phyloP scores from a whole-genome alignment of 2,329 filamentous ascomycete species.

The Clarireedia homoeocarpa region DNA sequence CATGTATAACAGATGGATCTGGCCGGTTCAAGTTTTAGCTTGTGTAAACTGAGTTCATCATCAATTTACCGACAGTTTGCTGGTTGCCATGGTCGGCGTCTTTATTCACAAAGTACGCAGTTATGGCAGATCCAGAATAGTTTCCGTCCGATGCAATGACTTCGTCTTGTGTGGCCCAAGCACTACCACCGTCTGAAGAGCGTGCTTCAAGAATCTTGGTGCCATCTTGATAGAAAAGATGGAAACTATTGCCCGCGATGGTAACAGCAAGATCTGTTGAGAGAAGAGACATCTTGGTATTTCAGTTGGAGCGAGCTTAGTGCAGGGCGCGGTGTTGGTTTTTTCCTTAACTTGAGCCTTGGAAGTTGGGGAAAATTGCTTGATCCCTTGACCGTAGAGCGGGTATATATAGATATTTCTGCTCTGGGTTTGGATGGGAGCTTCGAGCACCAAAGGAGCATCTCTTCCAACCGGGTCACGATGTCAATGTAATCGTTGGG shows the following conservation, averaged over 20 bases:
- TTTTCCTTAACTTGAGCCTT: not conserved
- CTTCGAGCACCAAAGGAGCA: no score
- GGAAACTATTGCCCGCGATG: not conserved
- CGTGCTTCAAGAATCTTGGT: not conserved
- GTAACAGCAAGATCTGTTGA: not conserved
- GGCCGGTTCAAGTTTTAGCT: not conserved
- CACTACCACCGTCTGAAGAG: conserved; percentile 1
- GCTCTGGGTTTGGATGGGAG: no score
- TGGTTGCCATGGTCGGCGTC: conserved; percentile 1
- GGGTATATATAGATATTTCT: no score
- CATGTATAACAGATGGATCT: conserved; percentile 7
- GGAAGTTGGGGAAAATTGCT: no score
- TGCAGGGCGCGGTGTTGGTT: no score
- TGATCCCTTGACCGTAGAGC: no score
- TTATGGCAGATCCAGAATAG: not conserved
- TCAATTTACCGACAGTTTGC: not conserved
- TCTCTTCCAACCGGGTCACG: no score
- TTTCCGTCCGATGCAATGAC: conserved; percentile 4
- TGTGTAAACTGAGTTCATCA: not conserved
- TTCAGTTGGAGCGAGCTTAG: not conserved
- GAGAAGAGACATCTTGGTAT: conserved; percentile 1
- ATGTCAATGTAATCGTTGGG: no score
- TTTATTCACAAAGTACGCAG: conserved; percentile 3
- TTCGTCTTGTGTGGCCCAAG: conserved; percentile 1
- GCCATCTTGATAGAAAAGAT: conserved; percentile 2